These are phyloP conservation scores for Apocynum venetum DNA, from an alignment of 257 asterid genomes.

Conservation along the genomic window DNA sequence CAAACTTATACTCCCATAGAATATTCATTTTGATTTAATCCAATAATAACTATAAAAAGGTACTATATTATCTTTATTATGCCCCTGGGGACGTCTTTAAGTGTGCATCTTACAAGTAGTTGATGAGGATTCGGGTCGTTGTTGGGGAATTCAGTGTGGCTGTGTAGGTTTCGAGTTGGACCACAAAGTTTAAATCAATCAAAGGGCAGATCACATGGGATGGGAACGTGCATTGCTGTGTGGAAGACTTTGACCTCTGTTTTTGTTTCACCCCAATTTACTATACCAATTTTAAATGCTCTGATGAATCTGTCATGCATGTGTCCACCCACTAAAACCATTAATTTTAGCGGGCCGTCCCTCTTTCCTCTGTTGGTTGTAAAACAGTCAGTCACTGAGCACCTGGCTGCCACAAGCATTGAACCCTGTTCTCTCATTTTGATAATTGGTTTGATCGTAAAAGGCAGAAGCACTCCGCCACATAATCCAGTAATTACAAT, in stretches of 20 bases:
- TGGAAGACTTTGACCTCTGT: slow-evolving; percentile 38
- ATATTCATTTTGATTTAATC: too few relatives aligned
- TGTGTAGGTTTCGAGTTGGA: not conserved
- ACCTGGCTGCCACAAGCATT: not conserved
- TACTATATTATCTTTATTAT: too few relatives aligned
- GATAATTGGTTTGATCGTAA: not conserved
- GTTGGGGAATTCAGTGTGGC: not conserved
- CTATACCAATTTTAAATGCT: slow-evolving; percentile 20
- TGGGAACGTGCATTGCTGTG: slow-evolving; percentile 42
- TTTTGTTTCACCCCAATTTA: slow-evolving; percentile 13
- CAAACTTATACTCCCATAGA: too few relatives aligned
- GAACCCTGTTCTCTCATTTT: not conserved
- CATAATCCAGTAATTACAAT: too few relatives aligned
- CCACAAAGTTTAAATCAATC: not conserved
- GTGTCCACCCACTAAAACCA: not conserved
- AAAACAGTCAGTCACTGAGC: not conserved
- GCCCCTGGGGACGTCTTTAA: too few relatives aligned
- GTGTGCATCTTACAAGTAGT: too few relatives aligned
- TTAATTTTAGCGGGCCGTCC: not conserved
- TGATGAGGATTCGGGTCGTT: not conserved
- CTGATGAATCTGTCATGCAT: slow-evolving; percentile 14
- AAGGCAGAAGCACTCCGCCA: too few relatives aligned
- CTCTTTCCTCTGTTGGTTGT: not conserved
- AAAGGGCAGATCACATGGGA: slow-evolving; percentile 50
- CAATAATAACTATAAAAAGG: too few relatives aligned